phyloP scores from a whole-genome alignment of 1,284 basidiomycete genomes.

The Apiotrichum gamsii region DNA sequence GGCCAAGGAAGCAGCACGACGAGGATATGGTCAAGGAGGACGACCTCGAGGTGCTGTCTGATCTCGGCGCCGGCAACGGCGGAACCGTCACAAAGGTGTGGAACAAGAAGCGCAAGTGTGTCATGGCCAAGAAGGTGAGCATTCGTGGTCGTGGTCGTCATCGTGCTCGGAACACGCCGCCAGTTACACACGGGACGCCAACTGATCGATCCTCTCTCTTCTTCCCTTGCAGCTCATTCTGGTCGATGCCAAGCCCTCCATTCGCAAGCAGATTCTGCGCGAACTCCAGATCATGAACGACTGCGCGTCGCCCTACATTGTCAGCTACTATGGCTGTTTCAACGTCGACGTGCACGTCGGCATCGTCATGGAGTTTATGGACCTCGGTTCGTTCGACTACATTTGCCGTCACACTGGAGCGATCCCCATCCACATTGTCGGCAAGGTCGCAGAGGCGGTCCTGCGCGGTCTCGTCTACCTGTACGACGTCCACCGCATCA shows the following conservation, averaged over 20 bases:
- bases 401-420: conserved; percentile 92
- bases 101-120: conserved; percentile 77
- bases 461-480: conserved; percentile 90
- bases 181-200: neutral
- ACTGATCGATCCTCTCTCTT: neutral
- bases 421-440: conserved; percentile 82
- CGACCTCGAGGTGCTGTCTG: conserved; percentile 74
- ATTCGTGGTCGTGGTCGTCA: neutral
- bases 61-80: conserved; percentile 94
- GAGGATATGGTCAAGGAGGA: conserved; percentile 70
- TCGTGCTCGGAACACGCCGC: neutral
- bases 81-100: conserved; percentile 95
- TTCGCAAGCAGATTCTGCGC: conserved; percentile 96
- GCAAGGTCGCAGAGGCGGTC: conserved; percentile 85
- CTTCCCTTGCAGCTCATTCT: conserved; percentile 68
- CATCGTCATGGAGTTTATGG: conserved; percentile 98
- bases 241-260: conserved; percentile 92
- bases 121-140: conserved; percentile 91
- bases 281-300: conserved; percentile 99
- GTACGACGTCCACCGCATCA: conserved; percentile 99
- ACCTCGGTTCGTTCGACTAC: conserved; percentile 66
- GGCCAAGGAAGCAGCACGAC: conserved; percentile 49
- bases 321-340: conserved; percentile 95
- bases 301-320: conserved; percentile 86
- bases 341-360: conserved; percentile 94